These are phyloP conservation scores for Fusarium piperis DNA, from an alignment of 2,329 filamentous ascomycete species.

Conservation along the genomic window DNA sequence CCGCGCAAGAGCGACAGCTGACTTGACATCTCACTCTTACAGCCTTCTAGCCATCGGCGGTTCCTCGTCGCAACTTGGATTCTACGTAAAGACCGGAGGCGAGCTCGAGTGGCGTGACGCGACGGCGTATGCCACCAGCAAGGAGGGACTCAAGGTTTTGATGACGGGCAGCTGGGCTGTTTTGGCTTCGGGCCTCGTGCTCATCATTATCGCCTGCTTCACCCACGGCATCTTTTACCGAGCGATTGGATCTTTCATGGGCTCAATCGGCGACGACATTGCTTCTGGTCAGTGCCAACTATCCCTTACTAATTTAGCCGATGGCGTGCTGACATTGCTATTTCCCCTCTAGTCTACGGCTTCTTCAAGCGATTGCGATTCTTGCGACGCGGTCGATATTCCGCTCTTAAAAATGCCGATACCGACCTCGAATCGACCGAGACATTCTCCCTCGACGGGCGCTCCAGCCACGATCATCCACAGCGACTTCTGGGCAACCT, in stretches of 20 bases:
- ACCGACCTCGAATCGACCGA: conserved; percentile 32
- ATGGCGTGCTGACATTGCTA: conserved; percentile 6
- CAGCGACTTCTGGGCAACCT: conserved; percentile 8
- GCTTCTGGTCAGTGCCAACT: conserved; percentile 19
- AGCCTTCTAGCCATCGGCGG: conserved; percentile 43
- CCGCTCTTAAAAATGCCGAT: conserved; percentile 23
- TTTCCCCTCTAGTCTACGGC: conserved; percentile 14
- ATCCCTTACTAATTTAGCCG: background rate
- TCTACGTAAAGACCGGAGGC: conserved; percentile 45
- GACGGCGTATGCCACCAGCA: conserved; percentile 41
- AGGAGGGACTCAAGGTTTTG: conserved; percentile 46
- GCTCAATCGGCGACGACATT: conserved; percentile 26
- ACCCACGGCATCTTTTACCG: conserved; percentile 38
- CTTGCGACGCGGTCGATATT: conserved; percentile 31
- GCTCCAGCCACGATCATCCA: conserved; percentile 22
- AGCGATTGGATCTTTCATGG: conserved; percentile 33
- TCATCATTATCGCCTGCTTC: conserved; percentile 39
- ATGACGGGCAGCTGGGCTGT: conserved; percentile 44
- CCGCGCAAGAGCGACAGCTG: conserved; percentile 3
- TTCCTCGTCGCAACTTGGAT: conserved; percentile 46
- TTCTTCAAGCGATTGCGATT: conserved; percentile 29
- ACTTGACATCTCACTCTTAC: background rate
- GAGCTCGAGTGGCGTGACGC: conserved; percentile 48
- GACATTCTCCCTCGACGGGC: conserved; percentile 32
- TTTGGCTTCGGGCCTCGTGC: conserved; percentile 29